Evolutionary conservation across 306 rosid species (phyloP), one percentile per base, ranked within the genome.

Genomic region (Quercus glauca): DNA sequence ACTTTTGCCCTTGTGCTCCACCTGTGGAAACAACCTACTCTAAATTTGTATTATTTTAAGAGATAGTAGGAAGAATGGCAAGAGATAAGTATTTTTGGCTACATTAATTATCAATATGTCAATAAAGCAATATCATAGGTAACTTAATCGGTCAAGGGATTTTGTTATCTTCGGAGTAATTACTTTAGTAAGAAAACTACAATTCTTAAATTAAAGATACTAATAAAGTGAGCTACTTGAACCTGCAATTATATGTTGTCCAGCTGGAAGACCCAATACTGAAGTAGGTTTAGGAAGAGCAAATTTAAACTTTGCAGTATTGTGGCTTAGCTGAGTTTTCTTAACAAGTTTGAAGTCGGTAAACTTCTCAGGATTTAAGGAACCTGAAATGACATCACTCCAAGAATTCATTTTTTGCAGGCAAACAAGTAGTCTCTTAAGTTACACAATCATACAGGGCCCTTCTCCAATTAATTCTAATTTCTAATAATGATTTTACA

Each of bases 241-340:
- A 92, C 97, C 91, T 92, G 88, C 78, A 89, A 72, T 86, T 20
- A 92, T 78, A 78, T 92, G 85, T 64, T 92, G 87, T 65, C 97
- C 97, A 80, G 88, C 77, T n/a, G 96, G 94, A 79, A 92, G 96
- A 3, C 97, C 97, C 80, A 92, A 80, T 23, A 88, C 79, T 13
- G 96, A 91, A 19, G 83, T 75, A 60, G 89, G 81, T 25, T 89
- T 89, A 10, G 88, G 89, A 77, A 92, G 97, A 65, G 86, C 84
- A 84, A 92, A 91, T 85, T 75, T 88, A 76, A 92, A 91, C 82
- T 79, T 81, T 7, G 92, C 97, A 73, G 74, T 28, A 61, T 88
- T 88, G 35, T 75, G 96, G 85, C 85, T 89, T 26, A 91, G 67
- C 33, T 71, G 87, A 5, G 89, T 91, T 82, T 91, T 89, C 81